Conservation (phyloP, 345 rosid species). For the Acer yangbiense region DNA sequence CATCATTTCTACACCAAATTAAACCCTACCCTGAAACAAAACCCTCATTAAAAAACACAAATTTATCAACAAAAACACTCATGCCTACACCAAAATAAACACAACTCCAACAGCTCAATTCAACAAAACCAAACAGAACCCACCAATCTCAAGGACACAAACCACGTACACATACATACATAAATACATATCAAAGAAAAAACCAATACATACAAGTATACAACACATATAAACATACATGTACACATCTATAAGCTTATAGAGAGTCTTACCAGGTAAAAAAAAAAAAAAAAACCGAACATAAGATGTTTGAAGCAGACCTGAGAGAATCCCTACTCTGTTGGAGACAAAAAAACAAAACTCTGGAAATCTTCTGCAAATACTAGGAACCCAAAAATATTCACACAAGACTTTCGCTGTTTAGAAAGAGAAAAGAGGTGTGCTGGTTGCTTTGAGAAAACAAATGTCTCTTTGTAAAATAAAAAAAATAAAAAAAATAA, state of each 20-base stretch:
- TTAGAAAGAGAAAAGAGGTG: slow-evolving; percentile 7
- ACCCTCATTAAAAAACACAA: neutral
- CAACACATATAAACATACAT: neutral
- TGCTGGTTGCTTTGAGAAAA: slow-evolving; percentile 17
- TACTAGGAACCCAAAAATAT: slow-evolving; percentile 7
- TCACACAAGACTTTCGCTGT: neutral
- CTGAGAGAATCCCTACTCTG: slow-evolving; percentile 12
- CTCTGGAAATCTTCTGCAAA: neutral
- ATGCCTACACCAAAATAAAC: neutral
- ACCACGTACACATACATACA: neutral
- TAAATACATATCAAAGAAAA: neutral
- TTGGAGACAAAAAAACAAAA: slow-evolving; percentile 1
- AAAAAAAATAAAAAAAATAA: neutral
- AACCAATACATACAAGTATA: no score
- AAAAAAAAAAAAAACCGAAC: neutral
- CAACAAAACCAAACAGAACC: slow-evolving; percentile 5
- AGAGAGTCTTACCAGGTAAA: neutral
- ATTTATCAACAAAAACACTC: slow-evolving; percentile 2
- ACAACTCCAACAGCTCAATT: neutral
- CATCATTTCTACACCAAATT: slow-evolving; percentile 3
- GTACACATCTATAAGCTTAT: neutral
- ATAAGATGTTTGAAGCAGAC: slow-evolving; percentile 11
- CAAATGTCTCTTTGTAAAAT: slow-evolving; percentile 17
- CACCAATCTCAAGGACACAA: neutral
- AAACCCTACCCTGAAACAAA: neutral